Conservation (phyloP, 208 protist species). For the Leishmania braziliensis region DNA sequence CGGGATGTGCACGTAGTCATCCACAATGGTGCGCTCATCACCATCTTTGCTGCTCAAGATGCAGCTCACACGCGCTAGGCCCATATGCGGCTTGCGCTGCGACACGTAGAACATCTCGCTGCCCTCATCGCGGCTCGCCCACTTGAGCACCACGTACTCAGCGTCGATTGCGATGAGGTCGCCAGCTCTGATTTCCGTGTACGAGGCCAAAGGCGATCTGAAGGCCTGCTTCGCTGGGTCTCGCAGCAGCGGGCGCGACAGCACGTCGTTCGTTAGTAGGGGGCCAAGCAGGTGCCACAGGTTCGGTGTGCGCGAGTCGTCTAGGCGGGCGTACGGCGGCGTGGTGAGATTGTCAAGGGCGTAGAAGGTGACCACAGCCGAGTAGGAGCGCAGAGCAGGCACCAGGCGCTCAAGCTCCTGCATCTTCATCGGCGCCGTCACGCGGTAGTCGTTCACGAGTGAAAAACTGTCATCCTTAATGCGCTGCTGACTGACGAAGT, state of each 20-base stretch:
- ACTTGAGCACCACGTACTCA: constrained; percentile 90
- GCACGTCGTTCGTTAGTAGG: constrained; percentile 80
- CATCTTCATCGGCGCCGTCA: constrained; percentile 76
- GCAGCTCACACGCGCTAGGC: constrained; percentile 87
- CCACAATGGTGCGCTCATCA: constrained; percentile 87
- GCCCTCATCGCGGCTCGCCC: constrained; percentile 52
- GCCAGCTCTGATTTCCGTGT: constrained; percentile 70
- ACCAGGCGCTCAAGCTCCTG: constrained; percentile 75
- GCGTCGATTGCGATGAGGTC: constrained; percentile 89
- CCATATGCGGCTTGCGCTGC: constrained; percentile 81
- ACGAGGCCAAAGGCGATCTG: constrained; percentile 63
- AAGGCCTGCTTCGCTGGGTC: constrained; percentile 64
- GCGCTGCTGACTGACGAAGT: constrained; percentile 89
- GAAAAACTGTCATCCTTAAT: constrained; percentile 83
- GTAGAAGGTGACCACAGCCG: constrained; percentile 84
- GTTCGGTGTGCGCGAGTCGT: constrained; percentile 77
- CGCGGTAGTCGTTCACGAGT: constrained; percentile 89
- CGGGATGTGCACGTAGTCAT: constrained; percentile 90
- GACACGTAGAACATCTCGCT: constrained; percentile 47
- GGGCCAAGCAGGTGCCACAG: constrained; percentile 79
- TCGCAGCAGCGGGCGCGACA: constrained; percentile 67
- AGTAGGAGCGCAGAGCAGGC: constrained; percentile 77
- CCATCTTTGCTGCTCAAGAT: constrained; percentile 77
- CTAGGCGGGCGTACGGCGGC: constrained; percentile 60
- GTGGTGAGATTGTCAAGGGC: constrained; percentile 71